Evolutionary conservation across 2,329 filamentous ascomycete genomes (phyloP).

Genomic region (Penicillium sp.): DNA sequence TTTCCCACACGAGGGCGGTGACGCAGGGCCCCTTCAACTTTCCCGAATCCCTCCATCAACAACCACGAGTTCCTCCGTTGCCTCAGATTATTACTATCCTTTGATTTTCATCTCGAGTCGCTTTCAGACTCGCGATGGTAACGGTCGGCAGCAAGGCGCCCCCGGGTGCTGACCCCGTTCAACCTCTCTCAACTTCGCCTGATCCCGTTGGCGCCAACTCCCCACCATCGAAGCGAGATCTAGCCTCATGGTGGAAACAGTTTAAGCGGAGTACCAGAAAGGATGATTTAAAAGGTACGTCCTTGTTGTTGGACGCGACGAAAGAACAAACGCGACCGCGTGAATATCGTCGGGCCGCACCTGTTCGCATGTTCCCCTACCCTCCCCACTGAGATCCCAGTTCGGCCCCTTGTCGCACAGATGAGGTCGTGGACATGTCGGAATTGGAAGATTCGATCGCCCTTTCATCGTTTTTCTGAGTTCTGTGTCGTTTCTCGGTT

Average conservation of each 20-base stretch:
- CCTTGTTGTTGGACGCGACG: neutral
- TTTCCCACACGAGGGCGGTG: conserved; percentile 32
- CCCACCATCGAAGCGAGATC: conserved; percentile 77
- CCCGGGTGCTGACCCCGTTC: conserved; percentile 33
- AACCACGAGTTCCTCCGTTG: neutral
- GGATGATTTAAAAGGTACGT: conserved; percentile 60
- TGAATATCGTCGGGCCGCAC: neutral
- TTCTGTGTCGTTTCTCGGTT: neutral
- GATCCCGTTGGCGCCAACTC: conserved; percentile 55
- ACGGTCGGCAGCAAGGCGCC: conserved; percentile 38
- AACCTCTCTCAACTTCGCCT: conserved; percentile 36
- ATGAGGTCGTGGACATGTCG: neutral
- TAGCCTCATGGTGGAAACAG: conserved; percentile 95
- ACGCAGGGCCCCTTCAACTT: conserved; percentile 22
- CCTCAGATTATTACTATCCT: conserved; percentile 2
- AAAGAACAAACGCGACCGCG: neutral
- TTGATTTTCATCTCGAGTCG: conserved; percentile 3
- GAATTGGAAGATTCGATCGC: neutral
- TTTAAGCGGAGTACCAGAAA: conserved; percentile 72
- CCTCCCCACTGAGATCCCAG: neutral
- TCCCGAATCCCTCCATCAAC: conserved; percentile 19
- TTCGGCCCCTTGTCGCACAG: conserved; percentile 3
- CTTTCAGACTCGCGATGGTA: conserved; percentile 30
- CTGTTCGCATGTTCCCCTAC: neutral
- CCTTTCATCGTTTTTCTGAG: neutral